Conservation (phyloP, 768 basidiomycete species). For the Leccinum boreale region DNA sequence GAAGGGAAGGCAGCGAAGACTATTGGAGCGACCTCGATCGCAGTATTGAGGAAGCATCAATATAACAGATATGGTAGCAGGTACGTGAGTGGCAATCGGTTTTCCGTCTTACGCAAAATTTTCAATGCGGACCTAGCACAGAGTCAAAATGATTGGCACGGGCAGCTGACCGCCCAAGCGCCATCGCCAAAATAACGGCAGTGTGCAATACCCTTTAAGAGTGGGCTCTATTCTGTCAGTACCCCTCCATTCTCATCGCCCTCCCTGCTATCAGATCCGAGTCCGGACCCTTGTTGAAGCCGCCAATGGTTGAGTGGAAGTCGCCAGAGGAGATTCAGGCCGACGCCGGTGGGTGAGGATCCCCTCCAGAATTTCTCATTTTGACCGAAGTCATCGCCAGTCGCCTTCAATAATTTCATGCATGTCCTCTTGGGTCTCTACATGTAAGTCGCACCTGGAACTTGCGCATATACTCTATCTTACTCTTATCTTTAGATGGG, state of each 20-base stretch:
- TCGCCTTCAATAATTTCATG: conserved; percentile 49
- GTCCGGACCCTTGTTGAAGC: background rate
- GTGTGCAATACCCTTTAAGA: conserved; percentile 8
- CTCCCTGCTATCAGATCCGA: background rate
- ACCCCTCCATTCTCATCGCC: background rate
- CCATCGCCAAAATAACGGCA: conserved; percentile 16
- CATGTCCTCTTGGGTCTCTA: conserved; percentile 60
- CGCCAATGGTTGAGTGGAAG: conserved; percentile 56
- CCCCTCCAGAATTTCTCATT: background rate
- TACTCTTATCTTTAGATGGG: conserved; percentile 48
- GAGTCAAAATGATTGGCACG: conserved; percentile 6
- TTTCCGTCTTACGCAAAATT: conserved; percentile 3
- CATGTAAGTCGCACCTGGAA: conserved; percentile 39
- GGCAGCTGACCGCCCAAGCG: conserved; percentile 14
- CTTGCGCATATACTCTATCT: conserved; percentile 7
- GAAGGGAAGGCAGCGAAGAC: background rate
- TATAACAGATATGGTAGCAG: conserved; percentile 6
- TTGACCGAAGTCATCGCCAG: conserved; percentile 14
- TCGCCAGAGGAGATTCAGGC: conserved; percentile 44
- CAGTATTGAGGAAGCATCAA: conserved; percentile 11
- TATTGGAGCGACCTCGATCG: background rate
- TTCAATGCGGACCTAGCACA: background rate
- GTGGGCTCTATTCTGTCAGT: background rate
- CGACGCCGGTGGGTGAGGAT: conserved; percentile 40
- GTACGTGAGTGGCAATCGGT: conserved; percentile 3